Conservation (phyloP, 495 filamentous ascomycete species). For the Penicillium soppii region DNA sequence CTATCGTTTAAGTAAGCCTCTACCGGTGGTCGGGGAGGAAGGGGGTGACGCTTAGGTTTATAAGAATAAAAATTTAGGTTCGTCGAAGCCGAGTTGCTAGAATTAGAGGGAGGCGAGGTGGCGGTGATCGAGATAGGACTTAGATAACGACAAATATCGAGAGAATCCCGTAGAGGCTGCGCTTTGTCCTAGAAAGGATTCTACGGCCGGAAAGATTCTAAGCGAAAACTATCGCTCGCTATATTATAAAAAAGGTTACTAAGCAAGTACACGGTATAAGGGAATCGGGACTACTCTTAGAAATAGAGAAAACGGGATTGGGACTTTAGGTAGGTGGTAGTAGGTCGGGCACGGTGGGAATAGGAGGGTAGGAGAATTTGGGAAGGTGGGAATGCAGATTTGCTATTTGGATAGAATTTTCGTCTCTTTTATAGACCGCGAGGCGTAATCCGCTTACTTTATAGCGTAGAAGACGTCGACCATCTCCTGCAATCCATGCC, state of each 20-base stretch:
- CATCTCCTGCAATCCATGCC: no score
- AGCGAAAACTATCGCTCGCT: neutral
- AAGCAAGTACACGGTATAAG: no score
- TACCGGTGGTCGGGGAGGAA: no score
- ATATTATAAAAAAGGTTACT: neutral
- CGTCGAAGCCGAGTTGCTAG: conserved; percentile 15
- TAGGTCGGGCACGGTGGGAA: neutral
- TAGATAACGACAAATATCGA: conserved; percentile 12
- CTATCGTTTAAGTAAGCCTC: no score
- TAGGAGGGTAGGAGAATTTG: neutral
- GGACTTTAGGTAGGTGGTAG: neutral
- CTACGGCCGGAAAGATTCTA: conserved; percentile 16
- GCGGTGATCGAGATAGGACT: conserved; percentile 11
- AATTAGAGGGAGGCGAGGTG: conserved; percentile 7
- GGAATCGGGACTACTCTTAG: neutral
- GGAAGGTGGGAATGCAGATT: neutral
- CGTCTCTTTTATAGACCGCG: conserved; percentile 9
- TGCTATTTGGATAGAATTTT: neutral
- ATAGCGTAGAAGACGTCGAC: no score
- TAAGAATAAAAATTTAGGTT: no score
- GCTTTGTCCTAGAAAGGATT: conserved; percentile 13
- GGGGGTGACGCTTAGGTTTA: no score
- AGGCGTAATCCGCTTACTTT: neutral
- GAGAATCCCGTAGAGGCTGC: conserved; percentile 4
- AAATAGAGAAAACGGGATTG: neutral